phyloP scores from a whole-genome alignment of 1,284 basidiomycete species.

The Neonothopanus nambi region DNA sequence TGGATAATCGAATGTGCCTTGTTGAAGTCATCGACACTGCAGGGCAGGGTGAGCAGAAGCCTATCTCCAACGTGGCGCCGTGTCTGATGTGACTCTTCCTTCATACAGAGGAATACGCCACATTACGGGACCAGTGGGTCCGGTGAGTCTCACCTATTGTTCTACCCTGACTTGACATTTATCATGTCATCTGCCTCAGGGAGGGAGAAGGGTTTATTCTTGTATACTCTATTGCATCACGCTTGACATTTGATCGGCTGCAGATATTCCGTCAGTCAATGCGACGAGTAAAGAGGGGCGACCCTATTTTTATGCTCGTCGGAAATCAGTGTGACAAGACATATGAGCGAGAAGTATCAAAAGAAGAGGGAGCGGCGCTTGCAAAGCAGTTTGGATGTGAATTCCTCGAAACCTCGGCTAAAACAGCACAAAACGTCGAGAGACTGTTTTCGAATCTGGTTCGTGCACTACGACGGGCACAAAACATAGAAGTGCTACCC shows the following conservation, averaged over 20 bases:
- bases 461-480: slow-evolving; percentile 78
- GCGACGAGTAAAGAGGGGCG: slow-evolving; percentile 88
- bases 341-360: slow-evolving; percentile 83
- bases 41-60: too few species aligned
- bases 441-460: slow-evolving; percentile 90
- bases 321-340: slow-evolving; percentile 91
- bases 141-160: too few species aligned
- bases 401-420: slow-evolving; percentile 96
- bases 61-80: too few species aligned
- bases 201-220: too few species aligned
- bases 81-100: too few species aligned
- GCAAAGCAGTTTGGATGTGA: slow-evolving; percentile 90
- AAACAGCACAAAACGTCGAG: slow-evolving; percentile 94
- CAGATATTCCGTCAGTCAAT: slow-evolving; percentile 96
- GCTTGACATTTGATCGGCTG: slow-evolving; percentile 91
- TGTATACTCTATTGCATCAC: slow-evolving; percentile 96
- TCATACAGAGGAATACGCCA: too few species aligned
- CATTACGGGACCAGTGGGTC: too few species aligned
- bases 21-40: too few species aligned
- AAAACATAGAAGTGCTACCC: slow-evolving; percentile 47
- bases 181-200: too few species aligned
- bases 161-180: too few species aligned
- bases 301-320: slow-evolving; percentile 84
- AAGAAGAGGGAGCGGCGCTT: slow-evolving; percentile 84
- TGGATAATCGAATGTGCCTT: slow-evolving; percentile 90